phyloP scores from a whole-genome alignment of 306 rosid species.

The Dicorynia guianensis region DNA sequence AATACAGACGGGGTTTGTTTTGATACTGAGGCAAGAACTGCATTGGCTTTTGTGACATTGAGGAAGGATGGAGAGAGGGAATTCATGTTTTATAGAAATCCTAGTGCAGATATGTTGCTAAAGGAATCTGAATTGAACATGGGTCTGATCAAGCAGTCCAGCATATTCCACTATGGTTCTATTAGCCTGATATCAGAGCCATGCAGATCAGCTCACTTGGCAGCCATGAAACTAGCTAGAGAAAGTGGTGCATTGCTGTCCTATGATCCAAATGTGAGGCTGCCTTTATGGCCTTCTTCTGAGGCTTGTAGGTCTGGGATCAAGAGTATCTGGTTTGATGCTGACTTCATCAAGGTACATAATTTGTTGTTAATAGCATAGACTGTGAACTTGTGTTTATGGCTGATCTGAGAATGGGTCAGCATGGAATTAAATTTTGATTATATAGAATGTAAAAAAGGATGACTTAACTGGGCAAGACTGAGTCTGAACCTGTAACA shows the following conservation, averaged over 20 bases:
- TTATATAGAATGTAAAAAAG: neutral
- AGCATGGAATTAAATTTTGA: neutral
- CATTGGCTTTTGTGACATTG: slow-evolving; percentile 75
- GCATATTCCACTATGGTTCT: slow-evolving; percentile 75
- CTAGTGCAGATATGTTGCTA: neutral
- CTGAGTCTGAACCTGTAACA: too few relatives aligned
- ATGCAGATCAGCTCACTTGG: slow-evolving; percentile 73
- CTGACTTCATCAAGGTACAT: slow-evolving; percentile 70
- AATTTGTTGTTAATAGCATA: neutral
- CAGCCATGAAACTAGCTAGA: slow-evolving; percentile 75
- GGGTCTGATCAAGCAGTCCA: slow-evolving; percentile 56
- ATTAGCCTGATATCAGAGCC: slow-evolving; percentile 73
- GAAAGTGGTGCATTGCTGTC: slow-evolving; percentile 65
- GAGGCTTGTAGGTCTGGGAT: slow-evolving; percentile 68
- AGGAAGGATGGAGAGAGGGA: slow-evolving; percentile 75
- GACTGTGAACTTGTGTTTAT: neutral
- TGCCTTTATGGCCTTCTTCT: slow-evolving; percentile 72
- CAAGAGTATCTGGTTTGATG: slow-evolving; percentile 70
- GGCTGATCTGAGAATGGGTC: neutral
- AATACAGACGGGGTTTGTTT: slow-evolving; percentile 60
- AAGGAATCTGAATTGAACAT: slow-evolving; percentile 41
- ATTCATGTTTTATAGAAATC: slow-evolving; percentile 78
- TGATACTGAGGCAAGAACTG: slow-evolving; percentile 66
- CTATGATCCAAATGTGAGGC: slow-evolving; percentile 72
- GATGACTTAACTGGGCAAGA: neutral